Evolutionary conservation across 140 eudicot genomes (phyloP), one percentile per base, ranked within the genome.

Genomic region (Ambrosia hybrid): DNA sequence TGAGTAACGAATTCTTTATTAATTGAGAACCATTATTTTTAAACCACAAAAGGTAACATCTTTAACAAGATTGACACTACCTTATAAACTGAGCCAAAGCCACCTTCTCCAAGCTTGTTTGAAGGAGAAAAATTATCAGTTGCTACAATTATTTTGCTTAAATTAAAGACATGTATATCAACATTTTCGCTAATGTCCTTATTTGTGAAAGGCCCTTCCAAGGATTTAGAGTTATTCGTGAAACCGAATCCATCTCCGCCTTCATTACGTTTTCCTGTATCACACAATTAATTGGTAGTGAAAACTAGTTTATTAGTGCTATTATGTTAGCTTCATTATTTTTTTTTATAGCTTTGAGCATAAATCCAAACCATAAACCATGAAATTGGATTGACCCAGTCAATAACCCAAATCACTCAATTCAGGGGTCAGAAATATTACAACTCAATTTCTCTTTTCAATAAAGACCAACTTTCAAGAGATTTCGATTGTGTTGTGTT

Each of bases 41-140:
- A 36, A 63, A 64, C 21, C 13, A 1, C 34, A 34, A 62, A 61
- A 48, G 7, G 26, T 9, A 36, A 1, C 48, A 64, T n/a, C 51
- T 4, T 33, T 60, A 62, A 11, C 14, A 34, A 26, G 0, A 34
- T 37, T 2, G 4, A 62, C 12, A 8, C 52, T 64, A 64, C 69
- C 69, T 64, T 64, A 64, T 64, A 64, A 64, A 64, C 69, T 4
- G 52, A 64, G 34, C 69, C 69, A 8, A 64, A 64, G 2, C 69
- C 69, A 14, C 69, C 69, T 64, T 64, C 69, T 39, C 69, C 69
- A 0, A 64, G 36, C 69, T 64, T 64, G 69, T 64, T 64, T n/a
- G 5, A 37, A 39, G 11, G 3, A 64, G 69, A 64, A 64, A 64
- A 64, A 3, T 38, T 8, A 8, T 64, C 69, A 1, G 69, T 64